Evolutionary conservation across 306 rosid species (phyloP), one percentile per base, ranked within the genome.

Genomic region (Acacia confusa): DNA sequence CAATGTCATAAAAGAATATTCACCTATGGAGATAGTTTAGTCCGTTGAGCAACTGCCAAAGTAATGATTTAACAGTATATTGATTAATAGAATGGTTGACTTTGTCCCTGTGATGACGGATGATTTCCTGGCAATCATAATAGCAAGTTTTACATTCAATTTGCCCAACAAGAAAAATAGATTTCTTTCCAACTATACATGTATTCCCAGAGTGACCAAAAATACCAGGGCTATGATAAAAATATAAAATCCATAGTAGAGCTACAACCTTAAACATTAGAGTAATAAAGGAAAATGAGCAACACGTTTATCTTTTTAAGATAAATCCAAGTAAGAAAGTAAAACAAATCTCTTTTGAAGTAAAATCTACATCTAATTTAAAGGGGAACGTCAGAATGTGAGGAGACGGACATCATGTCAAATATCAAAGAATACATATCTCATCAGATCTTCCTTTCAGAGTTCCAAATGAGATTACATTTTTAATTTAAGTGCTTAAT

Each of bases 1-100:
- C 28, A 82, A 45, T 69, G 83, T 71, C 24, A 58, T 48, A 60
- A 74, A 79, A 41, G 66, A 74, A 78, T 70, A 36, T 43, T 58
- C 78, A 85, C 99, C 99, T 91, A 78, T 95, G 99, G 79, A 95
- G 93, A 88, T 93, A 95, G 79, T 93, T 95, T 78, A 95, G 87
- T 60, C 99, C 99, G 78, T 95, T 95, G 75, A 95, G 97, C 84
- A 95, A 86, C 88, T 95, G 99, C 97, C 97, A 95, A 63, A 95
- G 97, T 84, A 95, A 81, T 2, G 99, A 87, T 85, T 93, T 95
- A 52, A 95, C 89, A 24, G 97, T 95, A 87, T 95, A 95, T 78
- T 78, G 93, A 84, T 87, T 87, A 72, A 95, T 93, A 67, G 92
- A 11, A 63, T 91, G 89, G 89, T 81, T 95, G 81, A 91, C 97